Evolutionary conservation across 2,329 filamentous ascomycete genomes (phyloP), one percentile per base, ranked within the genome.

Genomic region (Ascochyta lentis): DNA sequence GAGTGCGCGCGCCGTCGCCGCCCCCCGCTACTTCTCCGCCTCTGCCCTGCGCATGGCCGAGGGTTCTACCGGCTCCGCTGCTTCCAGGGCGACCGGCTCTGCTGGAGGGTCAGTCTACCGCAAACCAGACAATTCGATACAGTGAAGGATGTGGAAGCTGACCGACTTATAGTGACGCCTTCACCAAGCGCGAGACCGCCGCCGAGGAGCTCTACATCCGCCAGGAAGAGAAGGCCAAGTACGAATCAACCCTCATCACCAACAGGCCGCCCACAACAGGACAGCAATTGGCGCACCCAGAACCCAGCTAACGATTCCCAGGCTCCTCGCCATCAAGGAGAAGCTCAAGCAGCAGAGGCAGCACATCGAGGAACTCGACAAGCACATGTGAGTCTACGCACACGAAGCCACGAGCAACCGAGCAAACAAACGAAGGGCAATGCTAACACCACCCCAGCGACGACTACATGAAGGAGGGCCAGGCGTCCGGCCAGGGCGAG

Each of bases 111-210:
- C 60, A 61, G 70, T 59, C 35, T n/a, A 34, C 16, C 3, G 3
- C 29, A 22, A 13, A 12, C 19, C 39, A 37, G 41, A 34, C 51
- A 44, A 49, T 49, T 51, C 42, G 22, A 13, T 12, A 26, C 6
- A 22, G 3, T 12, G 9, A 10, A 4, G 37, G 29, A 19, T 6
- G 31, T 1, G 12, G 12, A 37, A 19, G 35, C 63, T 67, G 51
- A 69, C 44, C 4, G 10, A 13, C 7, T 16, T 3, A 67, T 65
- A 96, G 94, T 68, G 94, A 99, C 75, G 87, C 91, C 54, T 99
- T 97, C 86, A 91, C 89, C 80, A 89, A 89, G 80, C 92, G 95
- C 69, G 95, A 99, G 80, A 86, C 89, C 75, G 94, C 94, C 66
- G 84, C 81, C 75, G 95, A 98, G 82, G 89, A 92, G 77, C 86